Base-by-base conservation (phyloP, 768 basidiomycete genomes). In the Lactarius tabidus region DNA sequence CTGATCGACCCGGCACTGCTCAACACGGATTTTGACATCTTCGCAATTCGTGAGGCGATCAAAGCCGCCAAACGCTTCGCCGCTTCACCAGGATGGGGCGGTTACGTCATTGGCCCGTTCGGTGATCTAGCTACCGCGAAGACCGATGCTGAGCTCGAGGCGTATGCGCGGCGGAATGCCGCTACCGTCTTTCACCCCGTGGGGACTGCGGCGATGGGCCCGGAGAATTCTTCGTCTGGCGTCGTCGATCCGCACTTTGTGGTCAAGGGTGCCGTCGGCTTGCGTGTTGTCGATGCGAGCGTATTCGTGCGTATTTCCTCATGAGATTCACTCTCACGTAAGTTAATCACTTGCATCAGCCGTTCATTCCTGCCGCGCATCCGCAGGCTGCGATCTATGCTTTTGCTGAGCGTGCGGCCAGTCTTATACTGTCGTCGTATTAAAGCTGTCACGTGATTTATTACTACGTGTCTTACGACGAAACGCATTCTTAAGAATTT, bases 231-330 rank as follows among this genome's bases (percentile, higher is more conserved):
- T 12, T 43, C 45, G 1, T 48, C 15, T 26, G 67, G 67, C 35
- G 72, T 72, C 39, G 66, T 72, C 6, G 65, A 71, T 57, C 64
- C 70, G 5, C 71, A 78, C 59, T 69, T 81, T 33, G 67, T 62
- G 6, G 74, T 81, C 6, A 79, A 80, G 65, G 74, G 75, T 6
- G 71, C 74, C 0, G 60, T 41, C 3, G 79, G 77, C 7, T 62
- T 81, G n/a, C 74, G 80, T 8, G 70, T 81, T 43, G 78, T 80
- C 20, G 79, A 81, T 59, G 70, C 70, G 9, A 70, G 69, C 33
- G 67, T 72, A 26, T 66, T 73, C 51, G 70, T 70, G 56, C 56
- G 69, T 54, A 18, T 35, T 55, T 18, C n/a, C 20, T 26, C 20
- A 6, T n/a, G 18, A 6, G 4, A 10, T 55, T 9, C 9, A 10